Evolutionary conservation across 805 yeast genomes (phyloP).

Genomic region (Metschnikowia matae): DNA sequence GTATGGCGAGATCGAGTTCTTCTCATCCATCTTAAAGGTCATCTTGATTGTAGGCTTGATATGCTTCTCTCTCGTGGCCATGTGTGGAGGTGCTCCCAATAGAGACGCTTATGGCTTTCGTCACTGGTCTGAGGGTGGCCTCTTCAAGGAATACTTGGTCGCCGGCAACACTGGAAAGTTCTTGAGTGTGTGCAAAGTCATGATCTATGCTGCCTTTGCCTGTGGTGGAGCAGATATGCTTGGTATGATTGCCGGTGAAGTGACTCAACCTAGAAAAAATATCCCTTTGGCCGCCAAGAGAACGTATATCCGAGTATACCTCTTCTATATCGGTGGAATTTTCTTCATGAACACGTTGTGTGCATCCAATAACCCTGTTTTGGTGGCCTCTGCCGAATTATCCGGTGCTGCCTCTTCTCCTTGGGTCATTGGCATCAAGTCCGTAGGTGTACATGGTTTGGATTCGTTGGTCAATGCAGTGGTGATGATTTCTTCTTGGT

Average conservation of each 20-base stretch:
- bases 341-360: constrained; percentile 34
- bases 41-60: constrained; percentile 35
- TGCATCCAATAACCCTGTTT: constrained; percentile 31
- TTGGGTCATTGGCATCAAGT: constrained; percentile 35
- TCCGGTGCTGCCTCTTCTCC: constrained; percentile 41
- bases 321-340: constrained; percentile 37
- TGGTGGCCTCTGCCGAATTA: constrained; percentile 24
- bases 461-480: constrained; percentile 34
- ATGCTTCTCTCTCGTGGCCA: constrained; percentile 32
- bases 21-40: constrained; percentile 20
- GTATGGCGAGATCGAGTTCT: constrained; percentile 21
- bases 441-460: constrained; percentile 33
- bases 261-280: constrained; percentile 37
- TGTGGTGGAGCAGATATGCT: constrained; percentile 48
- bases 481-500: constrained; percentile 33
- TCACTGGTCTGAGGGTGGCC: constrained; percentile 34
- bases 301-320: constrained; percentile 31
- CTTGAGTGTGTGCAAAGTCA: constrained; percentile 58
- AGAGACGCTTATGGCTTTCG: constrained; percentile 33
- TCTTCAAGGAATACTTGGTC: constrained; percentile 25
- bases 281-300: constrained; percentile 34
- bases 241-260: constrained; percentile 38
- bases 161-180: constrained; percentile 58
- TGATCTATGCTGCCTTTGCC: constrained; percentile 63
- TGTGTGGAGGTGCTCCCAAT: constrained; percentile 38